These are phyloP conservation scores for Plasmodium cynomolgi DNA, from an alignment of 169 alveolate genomes.

Conservation along the genomic window DNA sequence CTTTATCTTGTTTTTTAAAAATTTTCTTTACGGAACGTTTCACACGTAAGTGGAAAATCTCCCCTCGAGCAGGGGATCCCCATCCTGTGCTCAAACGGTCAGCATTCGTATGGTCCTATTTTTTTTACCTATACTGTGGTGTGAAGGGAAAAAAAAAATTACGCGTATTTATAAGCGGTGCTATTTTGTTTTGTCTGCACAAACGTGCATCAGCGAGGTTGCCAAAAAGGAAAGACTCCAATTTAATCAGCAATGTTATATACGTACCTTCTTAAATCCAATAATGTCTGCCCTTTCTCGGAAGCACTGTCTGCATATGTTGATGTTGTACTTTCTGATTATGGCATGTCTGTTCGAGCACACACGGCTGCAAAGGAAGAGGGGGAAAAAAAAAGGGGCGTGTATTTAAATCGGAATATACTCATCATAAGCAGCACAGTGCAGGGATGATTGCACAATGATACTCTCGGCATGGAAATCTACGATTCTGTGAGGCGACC, in stretches of 20 bases:
- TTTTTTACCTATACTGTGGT: constrained; percentile 62
- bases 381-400: background rate
- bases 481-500: background rate
- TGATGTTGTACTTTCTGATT: constrained; percentile 97
- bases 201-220: background rate
- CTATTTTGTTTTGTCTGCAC: background rate
- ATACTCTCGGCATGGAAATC: background rate
- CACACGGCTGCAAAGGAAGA: constrained; percentile 93
- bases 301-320: constrained; percentile 99
- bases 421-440: background rate
- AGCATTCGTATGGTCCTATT: background rate
- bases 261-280: constrained; percentile 94
- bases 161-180: background rate
- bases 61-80: background rate
- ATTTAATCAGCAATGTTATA: background rate
- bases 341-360: constrained; percentile 97
- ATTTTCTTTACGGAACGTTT: background rate
- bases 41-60: background rate
- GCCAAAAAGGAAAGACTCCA: background rate
- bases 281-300: constrained; percentile 97
- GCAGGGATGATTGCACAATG: background rate
- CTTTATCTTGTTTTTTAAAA: background rate
- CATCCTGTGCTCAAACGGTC: background rate
- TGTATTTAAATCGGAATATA: background rate
- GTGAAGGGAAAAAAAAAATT: background rate